Evolutionary conservation across 768 basidiomycete species (phyloP).

Genomic region (Tephrocybe sp.): DNA sequence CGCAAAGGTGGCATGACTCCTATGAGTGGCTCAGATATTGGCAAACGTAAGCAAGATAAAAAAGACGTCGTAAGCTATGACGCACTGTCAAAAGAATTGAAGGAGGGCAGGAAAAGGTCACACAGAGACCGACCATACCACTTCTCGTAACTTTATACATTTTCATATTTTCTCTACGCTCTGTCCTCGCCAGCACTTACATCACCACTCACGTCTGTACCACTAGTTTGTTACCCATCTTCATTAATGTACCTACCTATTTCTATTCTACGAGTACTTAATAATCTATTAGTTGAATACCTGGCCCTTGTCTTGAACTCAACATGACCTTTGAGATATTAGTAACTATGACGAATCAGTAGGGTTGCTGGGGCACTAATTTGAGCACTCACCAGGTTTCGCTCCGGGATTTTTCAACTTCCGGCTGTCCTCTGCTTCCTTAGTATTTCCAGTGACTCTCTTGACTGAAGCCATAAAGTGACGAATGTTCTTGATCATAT

Average conservation of each 20-base stretch:
- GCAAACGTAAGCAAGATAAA: constrained; percentile 41
- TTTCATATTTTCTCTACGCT: constrained; percentile 1
- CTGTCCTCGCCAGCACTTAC: constrained; percentile 1
- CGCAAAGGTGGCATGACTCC: constrained; percentile 26
- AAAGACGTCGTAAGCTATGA: constrained; percentile 35
- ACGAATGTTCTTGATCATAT: constrained; percentile 77
- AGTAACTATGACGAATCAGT: constrained; percentile 47
- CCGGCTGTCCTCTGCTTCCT: constrained; percentile 49
- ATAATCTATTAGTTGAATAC: constrained; percentile 81
- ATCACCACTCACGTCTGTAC: constrained; percentile 9
- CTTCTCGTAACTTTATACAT: background rate
- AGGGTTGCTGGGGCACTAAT: background rate
- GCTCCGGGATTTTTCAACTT: constrained; percentile 35
- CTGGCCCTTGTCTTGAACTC: constrained; percentile 86
- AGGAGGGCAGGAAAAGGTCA: constrained; percentile 36
- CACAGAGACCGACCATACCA: constrained; percentile 24
- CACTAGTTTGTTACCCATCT: constrained; percentile 8
- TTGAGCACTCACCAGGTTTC: constrained; percentile 46
- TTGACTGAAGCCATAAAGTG: constrained; percentile 77
- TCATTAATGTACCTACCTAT: constrained; percentile 9
- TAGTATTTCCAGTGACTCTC: constrained; percentile 68
- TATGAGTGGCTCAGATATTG: constrained; percentile 50
- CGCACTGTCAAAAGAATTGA: constrained; percentile 36
- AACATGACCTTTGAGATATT: constrained; percentile 80
- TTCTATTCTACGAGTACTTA: constrained; percentile 32